Base-by-base conservation (phyloP, 2,329 filamentous ascomycete genomes). In the Paramyrothecium roridum region DNA sequence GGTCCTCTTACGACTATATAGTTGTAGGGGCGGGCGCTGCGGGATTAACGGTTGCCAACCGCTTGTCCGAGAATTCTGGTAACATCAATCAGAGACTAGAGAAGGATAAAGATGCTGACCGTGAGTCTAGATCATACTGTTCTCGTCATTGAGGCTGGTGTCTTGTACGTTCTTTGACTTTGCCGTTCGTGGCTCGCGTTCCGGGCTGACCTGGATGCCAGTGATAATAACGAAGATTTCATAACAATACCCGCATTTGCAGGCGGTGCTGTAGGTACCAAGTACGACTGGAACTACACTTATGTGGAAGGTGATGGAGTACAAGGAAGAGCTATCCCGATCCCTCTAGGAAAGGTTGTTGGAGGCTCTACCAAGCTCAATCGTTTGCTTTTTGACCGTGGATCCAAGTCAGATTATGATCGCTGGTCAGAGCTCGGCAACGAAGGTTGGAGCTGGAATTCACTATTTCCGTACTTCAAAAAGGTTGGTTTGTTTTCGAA, bases 371-470 rank as follows among this genome's bases (percentile, higher is more conserved):
- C 71, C 2, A 70, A 70, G 16, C 59, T 77, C 30, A 79, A 79
- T 60, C 69, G 65, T 3, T 70, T 75, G 65, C 65, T 74, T 16
- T 75, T 70, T 43, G 63, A 73, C 37, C 67, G 72, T 1, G 72
- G 73, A 0, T 68, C 68, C 1, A 61, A 64, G n/a, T 61, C 67
- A 0, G 76, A 78, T 21, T 78, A 79, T 47, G 67, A 80, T 46
- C 65, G 70, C 0, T 82, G 79, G 79, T 70, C 69, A 11, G 64
- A 66, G 3, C 63, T 82, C 0, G 80, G 78, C 0, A 78, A 79
- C 33, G 59, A 68, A 0, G 76, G 73, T 1, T 80, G 74, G 67
- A 64, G 74, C 8, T 70, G 66, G 67, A 54, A 65, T 16, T 56
- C 64, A 13, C 37, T 81, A 11, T 63, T 75, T 0, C 76, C 74